Conservation (phyloP, 441 rosid genomes). For the Viola pubescens region DNA sequence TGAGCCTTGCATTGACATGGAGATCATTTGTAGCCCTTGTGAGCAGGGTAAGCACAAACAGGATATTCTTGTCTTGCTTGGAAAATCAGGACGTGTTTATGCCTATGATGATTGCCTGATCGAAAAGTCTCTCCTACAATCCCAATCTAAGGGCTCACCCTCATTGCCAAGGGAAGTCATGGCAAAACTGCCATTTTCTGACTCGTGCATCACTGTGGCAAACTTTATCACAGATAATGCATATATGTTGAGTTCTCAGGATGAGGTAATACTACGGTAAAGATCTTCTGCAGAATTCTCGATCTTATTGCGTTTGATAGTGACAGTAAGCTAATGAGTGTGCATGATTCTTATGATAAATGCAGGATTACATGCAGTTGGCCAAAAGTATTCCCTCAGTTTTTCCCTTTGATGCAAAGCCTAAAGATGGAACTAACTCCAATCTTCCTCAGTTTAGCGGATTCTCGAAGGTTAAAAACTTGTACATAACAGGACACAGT, state of each 20-base stretch:
- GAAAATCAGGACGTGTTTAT: slow-evolving; percentile 73
- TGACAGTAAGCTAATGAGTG: background rate
- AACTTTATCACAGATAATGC: slow-evolving; percentile 50
- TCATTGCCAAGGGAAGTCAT: slow-evolving; percentile 69
- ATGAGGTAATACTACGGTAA: slow-evolving; percentile 46
- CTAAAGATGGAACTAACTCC: slow-evolving; percentile 44
- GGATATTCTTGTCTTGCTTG: slow-evolving; percentile 51
- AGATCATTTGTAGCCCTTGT: slow-evolving; percentile 43
- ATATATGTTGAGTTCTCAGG: slow-evolving; percentile 33
- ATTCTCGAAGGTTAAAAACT: slow-evolving; percentile 64
- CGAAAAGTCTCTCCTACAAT: slow-evolving; percentile 76
- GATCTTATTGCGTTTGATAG: background rate
- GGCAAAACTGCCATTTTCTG: slow-evolving; percentile 58
- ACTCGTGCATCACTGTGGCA: slow-evolving; percentile 54
- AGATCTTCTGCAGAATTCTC: background rate
- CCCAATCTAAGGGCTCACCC: slow-evolving; percentile 65
- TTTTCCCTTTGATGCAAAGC: slow-evolving; percentile 46
- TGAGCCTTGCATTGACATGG: slow-evolving; percentile 76
- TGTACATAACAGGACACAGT: slow-evolving; percentile 77
- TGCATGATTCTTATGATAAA: slow-evolving; percentile 3
- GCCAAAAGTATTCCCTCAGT: slow-evolving; percentile 44
- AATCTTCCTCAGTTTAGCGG: slow-evolving; percentile 40
- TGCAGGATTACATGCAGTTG: slow-evolving; percentile 51
- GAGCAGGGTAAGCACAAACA: slow-evolving; percentile 63
- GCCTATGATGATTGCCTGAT: slow-evolving; percentile 66